Base-by-base conservation (phyloP, 495 filamentous ascomycete species). In the Trichoderma orchidacearum region DNA sequence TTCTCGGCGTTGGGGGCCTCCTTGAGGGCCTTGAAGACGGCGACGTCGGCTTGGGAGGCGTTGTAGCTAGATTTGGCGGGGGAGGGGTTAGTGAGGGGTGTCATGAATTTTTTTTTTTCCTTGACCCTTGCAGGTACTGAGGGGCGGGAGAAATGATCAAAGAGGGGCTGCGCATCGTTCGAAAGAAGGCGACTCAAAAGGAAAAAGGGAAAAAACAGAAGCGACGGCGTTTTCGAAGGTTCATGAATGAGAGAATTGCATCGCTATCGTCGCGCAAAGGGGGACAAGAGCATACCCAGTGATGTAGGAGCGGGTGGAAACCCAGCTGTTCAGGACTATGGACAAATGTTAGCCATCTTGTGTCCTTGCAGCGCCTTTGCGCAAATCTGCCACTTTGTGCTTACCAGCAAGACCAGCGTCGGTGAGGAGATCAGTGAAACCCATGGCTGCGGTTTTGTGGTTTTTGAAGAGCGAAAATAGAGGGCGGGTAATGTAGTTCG, bases 21-120 rank as follows among this genome's bases (percentile, higher is more conserved):
- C 64, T 79, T 86, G 71, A 96, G 70, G 63, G 85, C 87, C 78
- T 97, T 95, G 85, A 85, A 98, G 75, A 81, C 82, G 71, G 86
- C 87, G 65, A 90, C 90, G 78, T 98, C 93, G 70, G 94, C 93
- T 79, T 98, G 93, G 62, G 89, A 90, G 60, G 93, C 85, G 63
- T 79, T 66, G 67, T 88, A 82, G 65, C 93, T 98, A 59, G 23
- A 32, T 1, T 25, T 48, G 41, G 41, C 41, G 41, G 41, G 41
- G 41, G 7, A 48, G 41, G 21, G 18, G 41, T 48, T 27, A 48
- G 41, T 48, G 41, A 48, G 41, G 41, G 41, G 41, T 23, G 21
- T 48, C n/a, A 25, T 48, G 18, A 9, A 36, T 36, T 41, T 41
- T 41, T 48, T 48, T 48, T 48, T 48, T 48, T 48, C 15, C 27